These are phyloP conservation scores for Acorus gramineus DNA, from an alignment of 106 monocot genomes.

Conservation along the genomic window DNA sequence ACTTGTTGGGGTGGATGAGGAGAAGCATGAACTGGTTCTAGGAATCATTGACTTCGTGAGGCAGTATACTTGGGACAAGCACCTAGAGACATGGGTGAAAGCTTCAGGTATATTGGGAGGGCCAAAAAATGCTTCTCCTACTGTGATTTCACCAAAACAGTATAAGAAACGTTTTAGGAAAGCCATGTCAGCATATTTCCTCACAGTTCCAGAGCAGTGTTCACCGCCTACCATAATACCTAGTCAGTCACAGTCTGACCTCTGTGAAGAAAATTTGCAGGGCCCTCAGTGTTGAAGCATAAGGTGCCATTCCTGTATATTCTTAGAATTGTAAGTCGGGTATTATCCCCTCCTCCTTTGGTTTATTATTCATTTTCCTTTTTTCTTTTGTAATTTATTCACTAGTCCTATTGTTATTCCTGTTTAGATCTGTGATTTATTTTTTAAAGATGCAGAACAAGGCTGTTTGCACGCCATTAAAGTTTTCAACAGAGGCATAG, in stretches of 20 bases:
- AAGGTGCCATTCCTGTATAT: neutral
- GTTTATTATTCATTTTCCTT: neutral
- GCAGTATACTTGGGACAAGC: constrained; percentile 93
- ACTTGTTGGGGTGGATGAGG: constrained; percentile 69
- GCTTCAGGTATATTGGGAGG: constrained; percentile 74
- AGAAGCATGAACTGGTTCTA: constrained; percentile 64
- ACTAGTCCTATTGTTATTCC: no score
- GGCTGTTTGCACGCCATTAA: no score
- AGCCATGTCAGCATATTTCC: constrained; percentile 81
- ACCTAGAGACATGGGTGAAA: constrained; percentile 90
- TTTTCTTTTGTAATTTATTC: constrained; percentile 4
- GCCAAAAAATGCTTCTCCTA: constrained; percentile 64
- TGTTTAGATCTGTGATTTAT: no score
- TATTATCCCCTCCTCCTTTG: neutral
- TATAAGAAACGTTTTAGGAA: constrained; percentile 92
- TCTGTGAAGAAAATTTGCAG: constrained; percentile 20
- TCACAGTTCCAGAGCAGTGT: constrained; percentile 87
- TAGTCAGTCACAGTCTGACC: constrained; percentile 29
- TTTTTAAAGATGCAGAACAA: no score
- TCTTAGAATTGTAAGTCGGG: no score
- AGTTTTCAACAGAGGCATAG: no score
- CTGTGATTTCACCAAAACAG: constrained; percentile 71
- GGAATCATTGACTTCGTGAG: constrained; percentile 96
- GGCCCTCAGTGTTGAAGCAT: constrained; percentile 10
- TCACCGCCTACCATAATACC: constrained; percentile 27